Conservation (phyloP, 2,329 filamentous ascomycete species). For the Ascochyta pisi region DNA sequence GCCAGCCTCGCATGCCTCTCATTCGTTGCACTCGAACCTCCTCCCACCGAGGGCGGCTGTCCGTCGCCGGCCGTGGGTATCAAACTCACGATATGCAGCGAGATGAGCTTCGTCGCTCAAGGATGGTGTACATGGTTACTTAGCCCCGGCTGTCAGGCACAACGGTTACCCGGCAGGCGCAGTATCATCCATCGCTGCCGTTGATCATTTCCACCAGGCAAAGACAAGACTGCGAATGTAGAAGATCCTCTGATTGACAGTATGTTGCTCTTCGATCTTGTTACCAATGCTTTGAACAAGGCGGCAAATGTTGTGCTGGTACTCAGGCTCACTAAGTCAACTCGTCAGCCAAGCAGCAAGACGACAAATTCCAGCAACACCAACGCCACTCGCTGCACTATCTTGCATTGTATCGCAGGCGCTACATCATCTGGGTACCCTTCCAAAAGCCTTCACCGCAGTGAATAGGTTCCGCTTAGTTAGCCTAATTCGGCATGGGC, state of each 20-base stretch:
- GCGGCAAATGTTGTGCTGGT: background rate
- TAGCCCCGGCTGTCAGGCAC: background rate
- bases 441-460: background rate
- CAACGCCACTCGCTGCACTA: background rate
- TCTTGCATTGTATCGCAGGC: slow-evolving; percentile 7
- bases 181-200: background rate
- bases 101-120: slow-evolving; percentile 2
- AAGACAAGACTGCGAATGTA: background rate
- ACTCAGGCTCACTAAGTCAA: background rate
- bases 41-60: background rate
- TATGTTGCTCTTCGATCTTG: background rate
- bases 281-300: background rate
- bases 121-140: background rate
- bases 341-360: slow-evolving; percentile 7
- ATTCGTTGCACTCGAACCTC: background rate
- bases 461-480: background rate
- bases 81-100: background rate
- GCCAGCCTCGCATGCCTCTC: background rate
- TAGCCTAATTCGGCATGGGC: background rate
- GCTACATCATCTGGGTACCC: background rate
- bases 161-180: background rate
- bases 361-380: slow-evolving; percentile 8
- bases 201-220: background rate
- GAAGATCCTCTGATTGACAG: background rate
- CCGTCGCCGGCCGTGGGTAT: background rate